phyloP scores from a whole-genome alignment of 352 stramenopile genomes.

The Phytophthora colocasiae region DNA sequence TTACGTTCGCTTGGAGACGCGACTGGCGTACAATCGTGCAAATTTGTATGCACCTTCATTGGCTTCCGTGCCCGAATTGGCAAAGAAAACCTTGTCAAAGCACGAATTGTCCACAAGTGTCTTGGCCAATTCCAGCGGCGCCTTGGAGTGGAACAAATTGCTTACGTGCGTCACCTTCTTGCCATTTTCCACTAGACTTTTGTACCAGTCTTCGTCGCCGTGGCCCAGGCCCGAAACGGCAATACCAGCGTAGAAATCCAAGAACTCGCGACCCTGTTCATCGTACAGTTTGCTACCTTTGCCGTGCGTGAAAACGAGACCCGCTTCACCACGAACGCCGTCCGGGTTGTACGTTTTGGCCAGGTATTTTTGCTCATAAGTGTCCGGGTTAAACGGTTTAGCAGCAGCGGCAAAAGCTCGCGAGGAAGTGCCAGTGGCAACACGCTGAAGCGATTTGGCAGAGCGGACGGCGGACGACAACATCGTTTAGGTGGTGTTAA shows the following conservation, averaged over 20 bases:
- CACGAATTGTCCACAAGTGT: constrained; percentile 96
- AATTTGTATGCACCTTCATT: constrained; percentile 92
- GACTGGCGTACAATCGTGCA: constrained; percentile 79
- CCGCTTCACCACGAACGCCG: constrained; percentile 70
- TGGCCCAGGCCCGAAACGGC: constrained; percentile 91
- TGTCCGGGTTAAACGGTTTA: constrained; percentile 56
- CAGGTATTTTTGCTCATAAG: constrained; percentile 85
- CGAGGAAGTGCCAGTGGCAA: constrained; percentile 12
- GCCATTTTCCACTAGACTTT: constrained; percentile 64
- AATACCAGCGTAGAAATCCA: constrained; percentile 97
- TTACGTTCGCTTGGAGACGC: constrained; percentile 70
- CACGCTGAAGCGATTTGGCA: constrained; percentile 23
- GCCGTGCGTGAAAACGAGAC: constrained; percentile 86
- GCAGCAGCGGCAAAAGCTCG: constrained; percentile 40
- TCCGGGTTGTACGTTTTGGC: constrained; percentile 84
- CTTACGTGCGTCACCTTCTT: constrained; percentile 94
- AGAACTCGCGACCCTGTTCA: constrained; percentile 73
- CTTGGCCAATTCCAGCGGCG: constrained; percentile 93
- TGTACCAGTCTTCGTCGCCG: constrained; percentile 87
- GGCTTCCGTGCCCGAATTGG: constrained; percentile 95
- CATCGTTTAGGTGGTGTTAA: constrained; percentile 21
- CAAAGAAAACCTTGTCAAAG: constrained; percentile 99
- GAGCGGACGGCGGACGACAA: constrained; percentile 27
- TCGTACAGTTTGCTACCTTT: constrained; percentile 94
- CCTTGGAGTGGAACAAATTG: constrained; percentile 98